Base-by-base conservation (phyloP, 2,329 filamentous ascomycete genomes). In the Bipolaris gigantea region DNA sequence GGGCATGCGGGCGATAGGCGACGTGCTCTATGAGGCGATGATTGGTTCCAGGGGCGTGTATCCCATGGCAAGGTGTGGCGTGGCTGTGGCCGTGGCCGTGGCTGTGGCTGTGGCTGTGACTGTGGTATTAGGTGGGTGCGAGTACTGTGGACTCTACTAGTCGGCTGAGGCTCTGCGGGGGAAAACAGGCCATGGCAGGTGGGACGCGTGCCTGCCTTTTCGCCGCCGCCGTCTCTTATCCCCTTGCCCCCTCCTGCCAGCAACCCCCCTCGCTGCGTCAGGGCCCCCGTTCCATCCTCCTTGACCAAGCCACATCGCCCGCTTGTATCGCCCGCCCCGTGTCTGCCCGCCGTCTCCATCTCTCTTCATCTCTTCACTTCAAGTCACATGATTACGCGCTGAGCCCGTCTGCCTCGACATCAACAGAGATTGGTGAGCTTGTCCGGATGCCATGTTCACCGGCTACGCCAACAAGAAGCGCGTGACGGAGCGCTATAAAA, bases 401-500 rank as follows among this genome's bases (percentile, higher is more conserved):
- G 27, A 30, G 27, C 10, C 46, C 54, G 36, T 34, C 21, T 25
- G 39, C 41, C 18, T 15, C 30, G 56, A 30, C 15, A 25, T 16
- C 38, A 40, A 32, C 36, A 36, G 59, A 72, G 69, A 70, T 47
- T 59, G 63, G 30, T 57, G 50, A 30, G 67, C 69, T 50, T 65
- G 64, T 19, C 51, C 62, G 25, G 54, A 69, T 63, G 63, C 71
- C 69, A 75, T 80, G 62, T 73, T 80, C 48, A 73, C 77, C 23
- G 76, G 76, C 59, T 87, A 87, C 66, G 81, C 80, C 45, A 84
- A 79, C 72, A 96, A 96, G 76, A 89, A 94, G 60, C 88, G 90
- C 59, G 91, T 97, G 53, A 88, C 89, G 56, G 93, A 97, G 75
- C 89, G 89, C 63, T 99, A 97, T 77, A 92, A 94, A 66, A 94